Evolutionary conservation across 2,329 filamentous ascomycete genomes (phyloP), one percentile per base, ranked within the genome.

Genomic region (Magnaporthiopsis poae): DNA sequence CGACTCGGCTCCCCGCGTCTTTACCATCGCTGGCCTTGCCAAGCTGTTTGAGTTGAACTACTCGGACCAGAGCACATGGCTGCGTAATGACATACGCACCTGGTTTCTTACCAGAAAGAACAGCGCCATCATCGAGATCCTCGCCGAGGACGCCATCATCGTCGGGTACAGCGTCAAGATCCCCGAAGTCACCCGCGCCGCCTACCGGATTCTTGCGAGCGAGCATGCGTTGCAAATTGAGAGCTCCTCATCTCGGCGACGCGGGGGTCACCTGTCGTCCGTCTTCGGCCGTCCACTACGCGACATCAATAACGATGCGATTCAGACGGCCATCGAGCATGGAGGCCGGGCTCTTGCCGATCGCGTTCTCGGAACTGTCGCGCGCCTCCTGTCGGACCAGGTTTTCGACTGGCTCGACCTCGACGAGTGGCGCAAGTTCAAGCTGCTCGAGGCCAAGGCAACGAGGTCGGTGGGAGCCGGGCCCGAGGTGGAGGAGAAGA

Each of bases 1-100:
- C 18, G 84, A 90, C 74, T 90, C 88, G 0, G 88, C 88, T 0
- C 80, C 83, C 13, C 86, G 88, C 18, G 76, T 89, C 56, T 90
- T 86, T 81, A 90, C 88, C 0, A 79, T 90, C n/a, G 83, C 86
- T 46, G 84, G 82, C 3, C 74, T 90, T 11, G 84, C 86, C 9
- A 84, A 84, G 68, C 79, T 86, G 59, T 82, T 89, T 64, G 84
- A 86, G 35, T 83, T 85, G 66, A 72, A 36, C 9, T 9, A 31
- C 74, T 1, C 69, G 71, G 5, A 73, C 79, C 9, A 59, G 18
- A 65, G 33, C 65, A 18, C 31, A 73, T 86, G 27, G 80, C 81
- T 69, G 72, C 80, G 74, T 68, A 80, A 85, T 64, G 77, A 77
- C 15, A 80, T 88, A 60, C 74, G 81, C 2, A 79, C 80, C 39